phyloP scores from a whole-genome alignment of 2,329 filamentous ascomycete genomes.

The Pseudocercospora macadamiae region DNA sequence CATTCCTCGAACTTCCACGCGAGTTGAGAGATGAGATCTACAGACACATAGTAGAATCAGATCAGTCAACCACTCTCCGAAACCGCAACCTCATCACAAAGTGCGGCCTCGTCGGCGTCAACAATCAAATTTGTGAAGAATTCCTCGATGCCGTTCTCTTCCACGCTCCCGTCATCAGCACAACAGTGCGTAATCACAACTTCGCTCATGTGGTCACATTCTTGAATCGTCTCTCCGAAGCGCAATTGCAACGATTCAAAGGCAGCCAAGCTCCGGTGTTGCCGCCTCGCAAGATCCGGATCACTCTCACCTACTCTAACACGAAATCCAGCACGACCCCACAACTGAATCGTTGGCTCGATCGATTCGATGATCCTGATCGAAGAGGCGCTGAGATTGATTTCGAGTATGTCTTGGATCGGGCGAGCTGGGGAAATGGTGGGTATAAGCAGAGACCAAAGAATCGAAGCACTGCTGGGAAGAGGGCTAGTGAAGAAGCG shows the following conservation, averaged over 20 bases:
- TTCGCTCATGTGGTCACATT: constrained; percentile 20
- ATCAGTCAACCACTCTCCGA: not conserved
- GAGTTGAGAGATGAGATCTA: constrained; percentile 46
- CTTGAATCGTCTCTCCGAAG: constrained; percentile 14
- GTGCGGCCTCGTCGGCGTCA: constrained; percentile 10
- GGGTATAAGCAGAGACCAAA: constrained; percentile 12
- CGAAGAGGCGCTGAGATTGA: constrained; percentile 8
- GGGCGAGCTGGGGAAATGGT: constrained; percentile 5
- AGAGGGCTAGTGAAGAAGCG: not conserved
- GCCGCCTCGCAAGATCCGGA: constrained; percentile 9
- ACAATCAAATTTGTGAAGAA: constrained; percentile 13
- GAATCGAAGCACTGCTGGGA: not conserved
- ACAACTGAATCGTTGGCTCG: constrained; percentile 17
- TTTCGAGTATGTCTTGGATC: constrained; percentile 13
- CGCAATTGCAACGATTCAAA: constrained; percentile 4
- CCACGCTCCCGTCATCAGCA: constrained; percentile 9
- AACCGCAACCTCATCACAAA: constrained; percentile 7
- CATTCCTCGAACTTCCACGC: constrained; percentile 40
- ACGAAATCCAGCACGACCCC: constrained; percentile 5
- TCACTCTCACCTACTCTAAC: constrained; percentile 9
- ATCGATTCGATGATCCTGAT: constrained; percentile 13
- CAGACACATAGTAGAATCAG: constrained; percentile 17
- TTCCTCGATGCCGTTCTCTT: constrained; percentile 15
- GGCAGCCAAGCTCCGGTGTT: not conserved
- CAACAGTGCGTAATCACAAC: constrained; percentile 9